A percentile compares a stretch with the other conserved stretches of the same genome.
phyloP scores from a whole-genome alignment of 148 eudicot genomes.

The Gaultheria prostrata region DNA sequence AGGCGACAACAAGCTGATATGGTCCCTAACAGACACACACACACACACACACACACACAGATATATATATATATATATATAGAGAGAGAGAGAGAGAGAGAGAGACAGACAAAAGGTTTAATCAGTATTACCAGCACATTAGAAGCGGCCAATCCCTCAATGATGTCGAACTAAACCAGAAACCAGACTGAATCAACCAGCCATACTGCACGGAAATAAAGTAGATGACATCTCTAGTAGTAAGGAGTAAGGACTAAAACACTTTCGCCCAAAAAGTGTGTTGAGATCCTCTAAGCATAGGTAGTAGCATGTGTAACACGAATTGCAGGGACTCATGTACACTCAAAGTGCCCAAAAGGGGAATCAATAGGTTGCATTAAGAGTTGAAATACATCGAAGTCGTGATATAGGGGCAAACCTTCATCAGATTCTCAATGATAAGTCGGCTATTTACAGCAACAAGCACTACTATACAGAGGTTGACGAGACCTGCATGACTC shows the following conservation, averaged over 20 bases:
- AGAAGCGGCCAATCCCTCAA: constrained; percentile 93
- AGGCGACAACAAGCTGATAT: background rate
- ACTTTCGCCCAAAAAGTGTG: background rate
- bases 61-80: background rate
- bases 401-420: constrained; percentile 41
- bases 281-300: background rate
- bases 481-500: constrained; percentile 98
- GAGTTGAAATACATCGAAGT: background rate
- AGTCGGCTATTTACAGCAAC: constrained; percentile 94
- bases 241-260: background rate
- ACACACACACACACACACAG: background rate
- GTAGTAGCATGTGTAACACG: background rate
- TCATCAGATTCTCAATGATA: constrained; percentile 95
- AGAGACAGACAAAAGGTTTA: constrained; percentile 8
- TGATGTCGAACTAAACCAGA: constrained; percentile 92
- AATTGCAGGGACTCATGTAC: background rate
- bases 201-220: constrained; percentile 69
- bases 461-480: constrained; percentile 94
- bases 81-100: background rate
- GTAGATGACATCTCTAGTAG: constrained; percentile 2
- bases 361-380: background rate
- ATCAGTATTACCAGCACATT: constrained; percentile 76
- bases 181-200: constrained; percentile 72
- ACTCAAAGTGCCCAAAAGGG: background rate
- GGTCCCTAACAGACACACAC: background rate